phyloP scores from a whole-genome alignment of 2,329 filamentous ascomycete genomes.

The Diaporthe nobilis region DNA sequence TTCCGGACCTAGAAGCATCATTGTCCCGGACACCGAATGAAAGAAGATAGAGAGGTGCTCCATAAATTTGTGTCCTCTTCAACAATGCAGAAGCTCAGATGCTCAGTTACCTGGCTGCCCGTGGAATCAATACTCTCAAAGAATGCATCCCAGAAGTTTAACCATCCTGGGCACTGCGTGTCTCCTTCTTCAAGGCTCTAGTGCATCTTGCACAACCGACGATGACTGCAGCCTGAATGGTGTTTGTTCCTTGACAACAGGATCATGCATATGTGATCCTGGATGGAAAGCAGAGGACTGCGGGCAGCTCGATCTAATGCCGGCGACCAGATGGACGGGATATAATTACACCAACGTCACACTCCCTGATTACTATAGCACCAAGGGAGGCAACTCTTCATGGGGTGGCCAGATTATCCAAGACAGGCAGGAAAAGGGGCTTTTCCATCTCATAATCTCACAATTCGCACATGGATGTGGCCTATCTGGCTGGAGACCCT shows the following conservation, averaged over 20 bases:
- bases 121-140: too few relatives aligned
- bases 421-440: conserved; percentile 10
- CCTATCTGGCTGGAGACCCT: conserved; percentile 8
- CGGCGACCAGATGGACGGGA: conserved; percentile 17
- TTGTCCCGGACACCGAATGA: conserved; percentile 17
- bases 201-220: background rate
- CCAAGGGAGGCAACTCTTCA: conserved; percentile 41
- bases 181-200: background rate
- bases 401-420: conserved; percentile 30
- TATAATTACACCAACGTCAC: conserved; percentile 44
- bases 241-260: background rate
- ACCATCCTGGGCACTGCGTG: background rate
- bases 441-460: conserved; percentile 22
- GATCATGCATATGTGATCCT: conserved; percentile 3
- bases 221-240: conserved; percentile 24
- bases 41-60: too few relatives aligned
- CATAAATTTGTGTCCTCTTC: too few relatives aligned
- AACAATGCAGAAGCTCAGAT: too few relatives aligned
- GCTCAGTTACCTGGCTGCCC: too few relatives aligned
- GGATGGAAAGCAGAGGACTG: conserved; percentile 13
- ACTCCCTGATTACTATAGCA: conserved; percentile 46
- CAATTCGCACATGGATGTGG: conserved; percentile 12
- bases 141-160: background rate
- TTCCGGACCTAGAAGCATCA: background rate
- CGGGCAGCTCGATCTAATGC: conserved; percentile 12